phyloP scores from a whole-genome alignment of 495 filamentous ascomycete genomes.

The Cairneyella variabilis region DNA sequence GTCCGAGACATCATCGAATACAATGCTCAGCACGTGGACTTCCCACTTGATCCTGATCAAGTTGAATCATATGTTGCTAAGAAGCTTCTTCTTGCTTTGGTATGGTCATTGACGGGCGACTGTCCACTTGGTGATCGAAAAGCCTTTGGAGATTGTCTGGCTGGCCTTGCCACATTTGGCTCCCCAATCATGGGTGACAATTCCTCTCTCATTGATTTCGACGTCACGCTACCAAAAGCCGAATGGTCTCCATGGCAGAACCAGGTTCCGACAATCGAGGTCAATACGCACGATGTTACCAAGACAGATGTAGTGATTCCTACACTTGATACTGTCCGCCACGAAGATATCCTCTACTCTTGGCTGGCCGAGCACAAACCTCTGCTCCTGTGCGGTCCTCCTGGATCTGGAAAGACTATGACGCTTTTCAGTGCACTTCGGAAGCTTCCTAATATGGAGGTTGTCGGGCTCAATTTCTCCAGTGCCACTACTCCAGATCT shows the following conservation, averaged over 20 bases:
- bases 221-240: slow-evolving; percentile 78
- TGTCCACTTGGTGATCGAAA: slow-evolving; percentile 88
- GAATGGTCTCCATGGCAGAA: slow-evolving; percentile 93
- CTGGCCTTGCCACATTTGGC: slow-evolving; percentile 76
- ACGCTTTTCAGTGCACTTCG: slow-evolving; percentile 94
- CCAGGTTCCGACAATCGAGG: slow-evolving; percentile 88
- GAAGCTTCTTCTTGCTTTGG: slow-evolving; percentile 83
- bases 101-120: slow-evolving; percentile 94
- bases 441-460: slow-evolving; percentile 97
- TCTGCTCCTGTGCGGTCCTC: slow-evolving; percentile 90
- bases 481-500: slow-evolving; percentile 97
- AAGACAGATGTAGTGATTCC: slow-evolving; percentile 98
- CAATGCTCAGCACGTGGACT: slow-evolving; percentile 89
- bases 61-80: slow-evolving; percentile 86
- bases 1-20: slow-evolving; percentile 92
- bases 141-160: slow-evolving; percentile 76
- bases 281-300: slow-evolving; percentile 95
- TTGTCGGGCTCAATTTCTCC: slow-evolving; percentile 98
- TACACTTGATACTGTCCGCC: slow-evolving; percentile 91
- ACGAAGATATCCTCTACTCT: slow-evolving; percentile 96
- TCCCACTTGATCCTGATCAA: slow-evolving; percentile 84
- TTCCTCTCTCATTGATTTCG: slow-evolving; percentile 89
- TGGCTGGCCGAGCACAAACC: slow-evolving; percentile 99
- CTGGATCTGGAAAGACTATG: slow-evolving; percentile 99
- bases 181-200: slow-evolving; percentile 70